Evolutionary conservation across 1,284 basidiomycete species (phyloP), one percentile per base, ranked within the genome.

Genomic region (Stereum hirsutum): DNA sequence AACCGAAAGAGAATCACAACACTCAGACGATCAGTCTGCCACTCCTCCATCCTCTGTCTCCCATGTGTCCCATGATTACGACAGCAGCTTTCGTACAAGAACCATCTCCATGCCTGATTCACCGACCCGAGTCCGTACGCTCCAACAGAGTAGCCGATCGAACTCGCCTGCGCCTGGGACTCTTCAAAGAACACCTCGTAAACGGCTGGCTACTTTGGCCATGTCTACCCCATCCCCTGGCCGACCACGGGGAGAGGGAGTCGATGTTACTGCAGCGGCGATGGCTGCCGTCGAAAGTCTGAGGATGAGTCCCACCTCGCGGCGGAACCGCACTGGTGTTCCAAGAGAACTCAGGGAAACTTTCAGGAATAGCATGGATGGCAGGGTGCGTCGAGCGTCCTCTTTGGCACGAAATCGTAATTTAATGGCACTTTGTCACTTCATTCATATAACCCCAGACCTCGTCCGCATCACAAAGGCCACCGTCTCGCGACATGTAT

Each of bases 1-100:
- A 57, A 87, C 83, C 0, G 83, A 87, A 59, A 74, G 81, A 27
- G 84, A 86, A 59, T 71, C 70, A 43, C 55, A 62, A 38, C 60
- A 62, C n/a, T 61, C 66, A 15, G 64, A 70, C 27, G 69, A 66
- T 44, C 54, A 61, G 46, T 53, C 66, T 41, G 54, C 56, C 27
- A 63, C 69, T n/a, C 66, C 68, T 5, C 61, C 66, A 5, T 60
- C 66, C 43, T 49, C 61, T 20, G 53, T 37, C 36, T 54, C 60
- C 2, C 58, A 60, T 25, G 53, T 54, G 39, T 56, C 52, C 54
- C 6, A 56, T 57, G 34, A 54, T 23, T 17, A n/a, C n/a, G 20
- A 15, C n/a, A 15, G 58, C 8, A 59, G 60, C 49, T 48, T 59
- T 19, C 67, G 72, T 26, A 61, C 60, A 30, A 64, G 75, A 28